These are phyloP conservation scores for Cercospora zeae-maydis DNA, from an alignment of 2,329 filamentous ascomycete genomes.

Conservation along the genomic window DNA sequence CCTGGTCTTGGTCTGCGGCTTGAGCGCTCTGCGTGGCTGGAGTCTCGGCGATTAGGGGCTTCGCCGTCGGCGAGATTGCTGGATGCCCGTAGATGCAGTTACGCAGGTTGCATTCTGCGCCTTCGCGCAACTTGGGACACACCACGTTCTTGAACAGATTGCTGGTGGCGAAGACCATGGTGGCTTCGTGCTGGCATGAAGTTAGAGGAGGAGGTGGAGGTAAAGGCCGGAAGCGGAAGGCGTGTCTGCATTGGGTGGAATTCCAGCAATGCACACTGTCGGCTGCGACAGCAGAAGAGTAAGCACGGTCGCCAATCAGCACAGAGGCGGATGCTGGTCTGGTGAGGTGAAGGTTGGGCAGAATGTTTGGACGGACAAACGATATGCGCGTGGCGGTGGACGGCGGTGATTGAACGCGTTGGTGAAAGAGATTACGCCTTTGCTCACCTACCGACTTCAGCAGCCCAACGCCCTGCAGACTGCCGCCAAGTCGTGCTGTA, in stretches of 20 bases:
- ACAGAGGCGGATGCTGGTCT: too few species aligned
- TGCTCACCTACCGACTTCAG: background rate
- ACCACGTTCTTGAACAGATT: slow-evolving; percentile 52
- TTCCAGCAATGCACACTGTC: background rate
- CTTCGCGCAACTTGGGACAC: slow-evolving; percentile 47
- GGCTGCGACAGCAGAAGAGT: background rate
- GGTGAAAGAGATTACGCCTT: background rate
- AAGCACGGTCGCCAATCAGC: background rate
- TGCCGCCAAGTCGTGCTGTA: background rate
- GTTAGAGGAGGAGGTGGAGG: background rate
- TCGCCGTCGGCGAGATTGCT: background rate
- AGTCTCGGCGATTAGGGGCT: background rate
- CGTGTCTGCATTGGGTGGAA: background rate
- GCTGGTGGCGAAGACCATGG: slow-evolving; percentile 53
- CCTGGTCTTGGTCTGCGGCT: slow-evolving; percentile 3
- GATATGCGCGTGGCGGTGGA: background rate
- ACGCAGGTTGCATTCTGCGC: slow-evolving; percentile 49
- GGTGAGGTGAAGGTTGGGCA: background rate
- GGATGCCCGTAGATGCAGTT: slow-evolving; percentile 59
- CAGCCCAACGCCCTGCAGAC: background rate
- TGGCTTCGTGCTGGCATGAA: slow-evolving; percentile 16
- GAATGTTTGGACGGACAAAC: background rate
- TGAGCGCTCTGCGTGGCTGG: background rate
- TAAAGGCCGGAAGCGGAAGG: background rate
- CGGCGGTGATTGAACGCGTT: background rate